Conservation (phyloP, 1,284 basidiomycete genomes). For the Rhodotorula sp. region DNA sequence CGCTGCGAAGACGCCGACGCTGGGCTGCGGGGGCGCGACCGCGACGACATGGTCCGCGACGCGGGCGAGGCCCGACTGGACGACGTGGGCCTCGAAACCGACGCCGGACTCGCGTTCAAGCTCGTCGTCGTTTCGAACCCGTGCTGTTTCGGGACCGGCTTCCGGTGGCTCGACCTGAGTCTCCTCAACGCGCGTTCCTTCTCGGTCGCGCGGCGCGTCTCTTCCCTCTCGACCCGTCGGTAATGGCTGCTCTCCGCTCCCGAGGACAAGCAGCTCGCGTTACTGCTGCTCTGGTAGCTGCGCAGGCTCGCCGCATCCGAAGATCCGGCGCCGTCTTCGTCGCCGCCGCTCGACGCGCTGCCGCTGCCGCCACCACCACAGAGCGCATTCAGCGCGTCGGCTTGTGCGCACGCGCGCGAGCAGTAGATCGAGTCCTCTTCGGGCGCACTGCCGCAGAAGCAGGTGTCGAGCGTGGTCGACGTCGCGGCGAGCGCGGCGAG, state of each 20-base stretch:
- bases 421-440: conserved; percentile 41
- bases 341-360: conserved; percentile 9
- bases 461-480: conserved; percentile 22
- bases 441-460: conserved; percentile 33
- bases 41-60: background rate
- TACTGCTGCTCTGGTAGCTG: conserved; percentile 13
- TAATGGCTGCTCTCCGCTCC: conserved; percentile 20
- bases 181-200: conserved; percentile 8
- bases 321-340: conserved; percentile 8
- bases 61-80: background rate
- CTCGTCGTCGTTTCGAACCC: background rate
- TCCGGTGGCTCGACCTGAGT: background rate
- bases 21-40: background rate
- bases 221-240: conserved; percentile 23
- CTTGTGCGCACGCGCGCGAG: conserved; percentile 25
- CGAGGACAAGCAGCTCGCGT: background rate
- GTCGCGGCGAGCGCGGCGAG: conserved; percentile 20
- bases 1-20: conserved; percentile 20
- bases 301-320: background rate
- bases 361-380: conserved; percentile 14
- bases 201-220: conserved; percentile 10
- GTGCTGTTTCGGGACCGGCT: conserved; percentile 2
- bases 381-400: conserved; percentile 36
- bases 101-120: background rate
- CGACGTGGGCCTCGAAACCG: conserved; percentile 9